Conservation (phyloP, 106 monocot species). For the Vanilla planifolia region DNA sequence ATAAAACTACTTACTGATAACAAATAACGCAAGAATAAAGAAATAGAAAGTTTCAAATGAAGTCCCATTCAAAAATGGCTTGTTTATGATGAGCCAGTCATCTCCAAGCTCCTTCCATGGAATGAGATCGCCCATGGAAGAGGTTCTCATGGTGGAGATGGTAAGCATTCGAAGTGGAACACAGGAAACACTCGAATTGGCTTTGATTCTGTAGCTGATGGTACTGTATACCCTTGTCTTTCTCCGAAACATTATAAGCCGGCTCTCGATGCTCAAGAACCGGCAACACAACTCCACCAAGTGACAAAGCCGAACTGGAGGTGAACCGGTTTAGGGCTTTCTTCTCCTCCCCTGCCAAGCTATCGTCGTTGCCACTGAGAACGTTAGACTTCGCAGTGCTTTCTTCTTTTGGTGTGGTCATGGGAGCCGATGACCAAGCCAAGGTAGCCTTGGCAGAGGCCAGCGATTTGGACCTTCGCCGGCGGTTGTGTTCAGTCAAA, state of each 20-base stretch:
- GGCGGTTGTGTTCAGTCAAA: slow-evolving; percentile 27
- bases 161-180: background rate
- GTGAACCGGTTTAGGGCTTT: no score
- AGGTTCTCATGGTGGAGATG: background rate
- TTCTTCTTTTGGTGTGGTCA: background rate
- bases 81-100: background rate
- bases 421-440: background rate
- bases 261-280: no score
- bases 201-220: background rate
- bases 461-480: slow-evolving; percentile 17
- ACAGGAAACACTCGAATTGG: background rate
- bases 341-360: no score
- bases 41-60: background rate
- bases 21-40: no score
- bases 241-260: no score
- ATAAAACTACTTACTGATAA: no score
- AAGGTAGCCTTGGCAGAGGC: background rate
- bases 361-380: background rate
- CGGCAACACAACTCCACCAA: no score
- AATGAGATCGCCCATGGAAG: background rate
- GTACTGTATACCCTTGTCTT: no score
- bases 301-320: background rate
- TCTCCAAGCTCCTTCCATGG: background rate
- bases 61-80: slow-evolving; percentile 3
- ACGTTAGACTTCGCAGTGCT: background rate